Evolutionary conservation across 176 grass and related monocot genomes (phyloP).

Genomic region (Aechmea fasciata): DNA sequence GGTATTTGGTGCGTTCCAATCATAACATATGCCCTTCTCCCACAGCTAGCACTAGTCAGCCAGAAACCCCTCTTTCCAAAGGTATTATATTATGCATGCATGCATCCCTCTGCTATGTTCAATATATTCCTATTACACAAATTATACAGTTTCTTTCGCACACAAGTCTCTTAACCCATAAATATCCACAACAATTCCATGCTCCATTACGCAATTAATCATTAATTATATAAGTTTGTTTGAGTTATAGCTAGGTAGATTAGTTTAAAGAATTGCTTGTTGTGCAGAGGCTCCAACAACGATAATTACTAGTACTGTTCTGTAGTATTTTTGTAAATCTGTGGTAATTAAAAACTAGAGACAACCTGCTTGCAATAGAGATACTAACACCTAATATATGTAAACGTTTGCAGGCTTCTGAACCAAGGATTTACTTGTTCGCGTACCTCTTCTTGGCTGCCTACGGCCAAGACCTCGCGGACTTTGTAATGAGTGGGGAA

Average conservation of each 20-base stretch:
- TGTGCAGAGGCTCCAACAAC: no score
- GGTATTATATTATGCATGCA: constrained; percentile 4
- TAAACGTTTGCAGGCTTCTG: constrained; percentile 16
- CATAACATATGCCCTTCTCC: constrained; percentile 26
- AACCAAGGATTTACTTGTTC: constrained; percentile 43
- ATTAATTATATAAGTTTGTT: no score
- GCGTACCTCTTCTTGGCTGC: constrained; percentile 37
- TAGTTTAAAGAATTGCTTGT: no score
- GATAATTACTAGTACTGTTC: no score
- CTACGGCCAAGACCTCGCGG: constrained; percentile 24
- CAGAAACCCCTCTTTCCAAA: constrained; percentile 24
- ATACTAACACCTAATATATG: neutral
- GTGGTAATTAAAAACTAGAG: no score
- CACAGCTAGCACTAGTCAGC: constrained; percentile 29
- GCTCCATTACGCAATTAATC: no score
- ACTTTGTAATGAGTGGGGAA: constrained; percentile 21
- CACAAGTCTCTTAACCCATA: no score
- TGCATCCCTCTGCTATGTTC: neutral
- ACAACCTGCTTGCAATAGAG: neutral
- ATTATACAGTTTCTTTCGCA: neutral
- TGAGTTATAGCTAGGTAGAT: no score
- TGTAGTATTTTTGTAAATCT: no score
- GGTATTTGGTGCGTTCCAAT: constrained; percentile 20
- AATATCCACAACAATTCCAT: no score
- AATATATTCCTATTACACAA: neutral